Base-by-base conservation (phyloP, 2,329 filamentous ascomycete genomes). In the Ceratocystis cubensis region DNA sequence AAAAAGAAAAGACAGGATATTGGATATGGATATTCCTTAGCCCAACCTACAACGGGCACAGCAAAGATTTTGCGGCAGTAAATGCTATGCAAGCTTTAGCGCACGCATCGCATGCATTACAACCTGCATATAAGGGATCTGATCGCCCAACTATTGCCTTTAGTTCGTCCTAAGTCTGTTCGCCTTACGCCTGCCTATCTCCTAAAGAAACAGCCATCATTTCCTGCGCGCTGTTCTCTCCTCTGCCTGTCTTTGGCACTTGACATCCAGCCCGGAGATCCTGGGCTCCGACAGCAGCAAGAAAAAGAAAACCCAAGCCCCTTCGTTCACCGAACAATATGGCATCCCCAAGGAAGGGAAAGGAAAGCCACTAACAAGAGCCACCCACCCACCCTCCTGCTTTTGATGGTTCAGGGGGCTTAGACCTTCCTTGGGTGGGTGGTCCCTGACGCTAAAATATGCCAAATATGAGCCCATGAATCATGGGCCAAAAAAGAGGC, bases 121-220 rank as follows among this genome's bases (percentile, higher is more conserved):
- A 48, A n/a, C 56, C 56, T 59, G 56, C 53, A 59, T 59, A 17
- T 37, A 59, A 59, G 56, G 20, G 56, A 59, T 59, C 56, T 59
- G 56, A 59, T 59, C 25, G 15, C 30, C 30, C 25, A 37, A 59
- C 56, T 59, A 59, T 59, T 59, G 56, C 56, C 28, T 59, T 30
- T 59, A 59, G 56, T 59, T 59, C 28, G 56, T 59, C 56, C 56
- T n/a, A n/a, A 30, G 28, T 33, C 56, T 37, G 13, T 37, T 17
- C 56, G 13, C 28, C 20, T 59, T 59, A 59, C 20, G 56, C 56
- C 8, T 37, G 5, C 2, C n/a, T 13, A 20, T 28, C 30, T 59
- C 56, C 28, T 10, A 8, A n/a, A 20, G 6, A 59, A 37, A 10
- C 25, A 17, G 25, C 20, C 20, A 56, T 15, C 8, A 30, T 25